These are phyloP conservation scores for Arthrobotrys pseudoclavata DNA, from an alignment of 2,329 filamentous ascomycete species.

Conservation along the genomic window DNA sequence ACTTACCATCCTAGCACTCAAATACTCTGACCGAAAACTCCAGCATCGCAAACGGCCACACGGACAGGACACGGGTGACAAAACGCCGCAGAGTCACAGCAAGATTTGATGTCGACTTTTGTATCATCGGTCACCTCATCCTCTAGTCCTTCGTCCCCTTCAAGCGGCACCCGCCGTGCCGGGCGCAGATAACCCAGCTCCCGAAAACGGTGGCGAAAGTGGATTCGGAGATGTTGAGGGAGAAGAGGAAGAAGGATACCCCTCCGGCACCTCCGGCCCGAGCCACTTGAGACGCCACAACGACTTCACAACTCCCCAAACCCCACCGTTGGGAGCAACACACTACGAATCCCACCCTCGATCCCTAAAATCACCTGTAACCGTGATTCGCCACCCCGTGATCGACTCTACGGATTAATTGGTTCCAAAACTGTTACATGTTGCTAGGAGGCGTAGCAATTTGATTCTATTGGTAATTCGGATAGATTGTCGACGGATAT, in stretches of 20 bases:
- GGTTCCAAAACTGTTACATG: conserved; percentile 24
- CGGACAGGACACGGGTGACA: conserved; percentile 21
- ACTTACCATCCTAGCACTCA: conserved; percentile 43
- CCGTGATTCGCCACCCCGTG: conserved; percentile 38
- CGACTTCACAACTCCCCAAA: conserved; percentile 25
- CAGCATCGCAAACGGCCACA: conserved; percentile 43
- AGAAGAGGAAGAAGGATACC: conserved; percentile 19
- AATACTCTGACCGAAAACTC: conserved; percentile 46
- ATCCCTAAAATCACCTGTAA: conserved; percentile 46
- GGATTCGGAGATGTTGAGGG: not conserved
- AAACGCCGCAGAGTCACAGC: conserved; percentile 17
- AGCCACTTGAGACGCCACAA: conserved; percentile 24
- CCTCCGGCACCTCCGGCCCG: conserved; percentile 20
- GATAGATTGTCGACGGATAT: conserved; percentile 50
- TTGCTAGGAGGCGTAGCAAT: conserved; percentile 6
- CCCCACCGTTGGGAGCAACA: conserved; percentile 44
- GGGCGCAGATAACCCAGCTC: conserved; percentile 42
- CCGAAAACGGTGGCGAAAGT: not conserved
- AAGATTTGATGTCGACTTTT: conserved; percentile 33
- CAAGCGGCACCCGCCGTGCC: conserved; percentile 42
- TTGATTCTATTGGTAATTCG: conserved; percentile 6
- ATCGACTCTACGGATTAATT: conserved; percentile 30
- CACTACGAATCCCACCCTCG: conserved; percentile 42
- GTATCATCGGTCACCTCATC: conserved; percentile 28
- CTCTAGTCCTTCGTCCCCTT: conserved; percentile 26